Base-by-base conservation (phyloP, 2,329 filamentous ascomycete species). In the Pyrenophora seminiperda region DNA sequence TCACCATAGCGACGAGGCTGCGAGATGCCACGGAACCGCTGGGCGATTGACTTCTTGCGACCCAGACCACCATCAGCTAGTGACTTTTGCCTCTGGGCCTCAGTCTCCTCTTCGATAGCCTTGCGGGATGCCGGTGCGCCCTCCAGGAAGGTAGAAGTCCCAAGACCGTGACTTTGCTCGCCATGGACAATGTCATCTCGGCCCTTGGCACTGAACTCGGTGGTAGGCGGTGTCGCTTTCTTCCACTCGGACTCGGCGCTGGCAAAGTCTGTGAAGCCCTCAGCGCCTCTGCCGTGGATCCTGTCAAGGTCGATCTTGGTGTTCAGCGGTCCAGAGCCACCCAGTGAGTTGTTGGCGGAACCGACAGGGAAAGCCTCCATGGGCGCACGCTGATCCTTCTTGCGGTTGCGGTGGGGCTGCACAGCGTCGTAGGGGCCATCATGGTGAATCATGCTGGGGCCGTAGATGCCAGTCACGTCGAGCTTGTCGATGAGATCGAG, bases 391-490 rank as follows among this genome's bases (percentile, higher is more conserved):
- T 87, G 85, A 66, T 88, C 86, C 63, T 87, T 90, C 68, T 89
- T 89, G 50, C 90, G 86, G 74, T 97, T 99, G 58, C 94, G 90
- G 72, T 96, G 89, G 4, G 94, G 91, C 73, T 96, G 96, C 72
- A 94, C 90, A 15, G 94, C 94, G 74, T 99, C 94, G 66, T 97
- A 99, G 4, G 94, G 94, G 1, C 94, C 94, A 67, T 97, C 94
- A 68, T 99, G 94, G 67, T 99, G 94, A 75, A 97, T 96, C 61
- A 96, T 79, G 75, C 93, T 92, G 65, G 89, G 90, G 49, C 94
- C 93, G 69, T 96, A 97, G 62, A 97, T 95, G 72, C 92, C 92
- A 4, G 92, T 97, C 56, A 94, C 92, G 77, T 97, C 94, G 59
- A 99, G 79, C 72, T 97, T 93, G 76, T 99, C 94, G 66, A 99